These are phyloP conservation scores for Truncatella angustata DNA, from an alignment of 2,329 filamentous ascomycete species.

Conservation along the genomic window DNA sequence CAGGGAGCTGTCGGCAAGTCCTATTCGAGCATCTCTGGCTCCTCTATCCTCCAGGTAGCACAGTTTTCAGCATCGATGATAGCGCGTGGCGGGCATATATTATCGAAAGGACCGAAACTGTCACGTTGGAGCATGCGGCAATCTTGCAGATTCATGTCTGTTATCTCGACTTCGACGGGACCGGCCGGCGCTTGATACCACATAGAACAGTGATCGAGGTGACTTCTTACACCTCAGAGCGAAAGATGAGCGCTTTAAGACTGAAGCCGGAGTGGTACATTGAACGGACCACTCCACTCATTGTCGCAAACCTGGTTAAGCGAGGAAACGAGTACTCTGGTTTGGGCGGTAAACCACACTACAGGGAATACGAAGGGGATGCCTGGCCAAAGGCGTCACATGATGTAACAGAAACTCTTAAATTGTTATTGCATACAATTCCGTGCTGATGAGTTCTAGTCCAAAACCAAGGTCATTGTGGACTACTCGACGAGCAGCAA, in stretches of 20 bases:
- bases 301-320: slow-evolving; percentile 1
- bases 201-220: slow-evolving; percentile 11
- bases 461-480: slow-evolving; percentile 13
- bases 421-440: neutral
- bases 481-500: slow-evolving; percentile 17
- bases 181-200: slow-evolving; percentile 14
- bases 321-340: slow-evolving; percentile 10
- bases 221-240: slow-evolving; percentile 12
- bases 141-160: slow-evolving; percentile 12
- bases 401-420: slow-evolving; percentile 2
- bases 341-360: slow-evolving; percentile 2
- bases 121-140: neutral
- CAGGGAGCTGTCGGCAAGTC: neutral
- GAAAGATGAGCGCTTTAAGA: slow-evolving; percentile 11
- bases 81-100: slow-evolving; percentile 17
- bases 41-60: slow-evolving; percentile 13
- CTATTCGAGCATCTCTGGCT: slow-evolving; percentile 8
- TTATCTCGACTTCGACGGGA: slow-evolving; percentile 17
- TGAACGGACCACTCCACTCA: neutral
- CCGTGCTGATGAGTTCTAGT: slow-evolving; percentile 4
- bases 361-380: slow-evolving; percentile 11
- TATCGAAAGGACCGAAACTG: slow-evolving; percentile 9
- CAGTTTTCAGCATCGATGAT: slow-evolving; percentile 14
- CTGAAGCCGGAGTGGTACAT: slow-evolving; percentile 15
- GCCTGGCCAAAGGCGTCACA: slow-evolving; percentile 11